Conservation (phyloP, 306 rosid genomes). For the Rosa persica region DNA sequence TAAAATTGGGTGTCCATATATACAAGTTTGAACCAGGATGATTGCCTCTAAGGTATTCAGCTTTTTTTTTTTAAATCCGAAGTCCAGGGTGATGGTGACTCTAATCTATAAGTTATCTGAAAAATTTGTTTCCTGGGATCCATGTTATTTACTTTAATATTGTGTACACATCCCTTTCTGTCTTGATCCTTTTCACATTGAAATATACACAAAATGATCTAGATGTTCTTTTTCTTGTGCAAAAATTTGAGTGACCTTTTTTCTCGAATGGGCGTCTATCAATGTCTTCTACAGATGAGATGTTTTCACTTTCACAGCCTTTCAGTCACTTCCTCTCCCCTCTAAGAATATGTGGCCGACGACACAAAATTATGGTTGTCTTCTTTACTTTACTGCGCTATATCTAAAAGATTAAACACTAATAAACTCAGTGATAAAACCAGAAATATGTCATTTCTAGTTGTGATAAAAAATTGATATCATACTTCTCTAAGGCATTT, state of each 20-base stretch:
- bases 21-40: neutral
- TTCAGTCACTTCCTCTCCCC: constrained; percentile 27
- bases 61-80: constrained; percentile 5
- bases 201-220: constrained; percentile 21
- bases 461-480: neutral
- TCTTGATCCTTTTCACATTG: constrained; percentile 31
- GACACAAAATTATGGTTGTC: constrained; percentile 36
- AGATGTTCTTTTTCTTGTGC: neutral
- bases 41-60: neutral
- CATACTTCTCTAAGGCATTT: neutral
- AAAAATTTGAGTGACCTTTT: constrained; percentile 42
- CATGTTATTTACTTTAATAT: constrained; percentile 15
- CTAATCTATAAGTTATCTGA: constrained; percentile 32
- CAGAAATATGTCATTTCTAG: neutral
- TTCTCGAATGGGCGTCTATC: constrained; percentile 57
- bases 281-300: constrained; percentile 46
- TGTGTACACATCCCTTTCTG: constrained; percentile 29
- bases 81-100: constrained; percentile 37
- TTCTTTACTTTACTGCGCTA: constrained; percentile 19
- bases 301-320: constrained; percentile 43
- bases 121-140: constrained; percentile 33
- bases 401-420: neutral
- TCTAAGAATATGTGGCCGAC: constrained; percentile 22
- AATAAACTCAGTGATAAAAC: neutral
- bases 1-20: neutral